Base-by-base conservation (phyloP, 306 rosid genomes). In the Acacia melanoxylon region DNA sequence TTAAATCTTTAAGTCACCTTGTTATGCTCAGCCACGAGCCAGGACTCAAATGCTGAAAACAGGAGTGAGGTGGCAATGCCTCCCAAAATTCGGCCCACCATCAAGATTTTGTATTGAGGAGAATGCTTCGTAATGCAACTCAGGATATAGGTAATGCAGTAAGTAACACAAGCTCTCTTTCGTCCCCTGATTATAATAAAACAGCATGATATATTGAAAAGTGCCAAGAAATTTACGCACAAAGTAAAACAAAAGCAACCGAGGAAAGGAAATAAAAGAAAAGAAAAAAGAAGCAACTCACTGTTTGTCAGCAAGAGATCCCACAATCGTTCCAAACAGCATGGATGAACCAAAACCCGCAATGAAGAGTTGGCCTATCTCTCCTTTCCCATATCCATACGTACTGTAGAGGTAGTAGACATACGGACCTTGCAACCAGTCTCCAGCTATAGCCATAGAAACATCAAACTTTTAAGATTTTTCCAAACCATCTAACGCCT, bases 381-480 rank as follows among this genome's bases (percentile, higher is more conserved):
- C 97, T 68, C 98, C 97, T 75, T 95, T 95, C 37, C 90, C 88
- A 68, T 88, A 93, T 24, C 99, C 98, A 81, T 96, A 96, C 16
- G 91, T 91, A 78, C 91, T 93, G 85, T 96, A 95, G 51, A 95
- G 99, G 74, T 91, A 95, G 87, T 95, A 96, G 8, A 96, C 99
- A 84, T 96, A 96, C 31, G 99, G 99, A 76, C 99, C 99, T 90
- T 96, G 98, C 94, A 96, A 82, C 99, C 99, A 96, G 83, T 96
- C 99, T 85, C 99, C 99, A 37, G 99, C 99, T 96, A 85, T 69
- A 72, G 82, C 86, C 84, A 70, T 73, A 87, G 7, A 82, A 88
- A 81, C 49, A 81, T 22, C 37, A 87, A 68, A 70, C 76, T 8
- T 27, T 89, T 76, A 87, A 87, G 85, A 83, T 42, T 58, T 56